Conservation (phyloP, 805 yeast genomes). For the Schwanniomyces yamadae region DNA sequence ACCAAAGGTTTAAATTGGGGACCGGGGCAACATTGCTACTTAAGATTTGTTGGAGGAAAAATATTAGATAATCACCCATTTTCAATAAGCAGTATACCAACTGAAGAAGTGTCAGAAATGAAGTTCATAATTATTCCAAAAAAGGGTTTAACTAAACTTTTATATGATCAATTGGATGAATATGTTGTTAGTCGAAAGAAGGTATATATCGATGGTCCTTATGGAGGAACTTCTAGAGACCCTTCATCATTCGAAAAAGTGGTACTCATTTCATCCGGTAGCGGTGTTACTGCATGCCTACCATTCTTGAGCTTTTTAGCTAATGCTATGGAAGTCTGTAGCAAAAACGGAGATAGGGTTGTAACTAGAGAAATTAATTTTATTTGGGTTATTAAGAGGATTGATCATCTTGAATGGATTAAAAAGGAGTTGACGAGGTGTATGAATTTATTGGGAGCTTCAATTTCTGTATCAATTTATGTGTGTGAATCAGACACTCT, state of each 20-base stretch:
- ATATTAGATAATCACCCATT: conserved; percentile 58
- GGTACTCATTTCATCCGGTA: conserved; percentile 45
- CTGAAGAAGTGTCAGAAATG: conserved; percentile 27
- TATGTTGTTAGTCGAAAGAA: conserved; percentile 21
- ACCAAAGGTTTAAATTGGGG: conserved; percentile 42
- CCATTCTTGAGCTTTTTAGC: conserved; percentile 39
- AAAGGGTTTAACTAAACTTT: conserved; percentile 44
- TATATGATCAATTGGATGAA: conserved; percentile 32
- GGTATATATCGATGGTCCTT: conserved; percentile 55
- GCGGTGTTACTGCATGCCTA: conserved; percentile 51
- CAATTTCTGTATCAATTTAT: conserved; percentile 25
- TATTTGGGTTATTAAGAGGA: conserved; percentile 43
- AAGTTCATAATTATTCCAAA: conserved; percentile 47
- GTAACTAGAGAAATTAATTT: conserved; percentile 32
- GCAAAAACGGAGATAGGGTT: conserved; percentile 10
- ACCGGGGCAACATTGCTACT: conserved; percentile 56
- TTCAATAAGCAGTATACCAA: conserved; percentile 41
- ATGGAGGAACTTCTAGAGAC: conserved; percentile 53
- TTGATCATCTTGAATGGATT: conserved; percentile 40
- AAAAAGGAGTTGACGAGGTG: conserved; percentile 32
- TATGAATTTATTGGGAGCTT: conserved; percentile 24
- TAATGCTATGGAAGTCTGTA: conserved; percentile 13
- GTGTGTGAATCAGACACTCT: conserved; percentile 9
- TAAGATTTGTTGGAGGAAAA: conserved; percentile 45
- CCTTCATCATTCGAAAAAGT: conserved; percentile 44